Base-by-base conservation (phyloP, 805 yeast genomes). In the Saccharomycopsis selenospora region DNA sequence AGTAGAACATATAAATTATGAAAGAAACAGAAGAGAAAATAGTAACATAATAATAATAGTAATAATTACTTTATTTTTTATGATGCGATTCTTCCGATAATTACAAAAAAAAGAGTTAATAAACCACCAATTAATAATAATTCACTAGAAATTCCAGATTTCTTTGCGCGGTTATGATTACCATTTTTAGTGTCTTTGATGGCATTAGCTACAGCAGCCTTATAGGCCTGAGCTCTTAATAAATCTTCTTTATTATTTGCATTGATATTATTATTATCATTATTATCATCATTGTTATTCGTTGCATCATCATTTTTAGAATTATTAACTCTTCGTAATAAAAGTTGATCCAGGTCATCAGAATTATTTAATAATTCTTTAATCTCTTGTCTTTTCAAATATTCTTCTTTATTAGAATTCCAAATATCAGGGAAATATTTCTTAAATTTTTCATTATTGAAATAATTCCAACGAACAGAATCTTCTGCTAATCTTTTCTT, bases 371-470 rank as follows among this genome's bases (percentile, higher is more conserved):
- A 14, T 14, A 14, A 17, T 33, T 7, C 38, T 20, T 33, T 4
- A 20, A 33, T 14, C 4, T 4, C 40, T 29, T 25, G 20, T 33
- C 33, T 33, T 43, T 49, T 36, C 28, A 7, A 25, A n/a, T 26
- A 28, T 33, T 40, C 23, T 18, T 48, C 42, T 42, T 55, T 24
- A 44, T 61, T 62, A 38, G 67, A 63, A 17, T 64, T 70, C 11
- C 73, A 74, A 42, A 79, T 61, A n/a, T 86, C 95, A 1, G 89
- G 85, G 61, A 90, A 91, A 24, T 81, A 76, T 51, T 66, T 63
- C 23, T 56, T 60, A 60, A 91, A 91, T 47, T 78, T 66, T 2
- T 68, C 65, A 65, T 82, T 83, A 29, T 75, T 70, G 20, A 62
- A 63, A 4, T 71, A 67, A 60, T 83, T 82, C 75, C 80, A 89